Evolutionary conservation across 768 basidiomycete species (phyloP).

Genomic region (Termitomyces sp.): DNA sequence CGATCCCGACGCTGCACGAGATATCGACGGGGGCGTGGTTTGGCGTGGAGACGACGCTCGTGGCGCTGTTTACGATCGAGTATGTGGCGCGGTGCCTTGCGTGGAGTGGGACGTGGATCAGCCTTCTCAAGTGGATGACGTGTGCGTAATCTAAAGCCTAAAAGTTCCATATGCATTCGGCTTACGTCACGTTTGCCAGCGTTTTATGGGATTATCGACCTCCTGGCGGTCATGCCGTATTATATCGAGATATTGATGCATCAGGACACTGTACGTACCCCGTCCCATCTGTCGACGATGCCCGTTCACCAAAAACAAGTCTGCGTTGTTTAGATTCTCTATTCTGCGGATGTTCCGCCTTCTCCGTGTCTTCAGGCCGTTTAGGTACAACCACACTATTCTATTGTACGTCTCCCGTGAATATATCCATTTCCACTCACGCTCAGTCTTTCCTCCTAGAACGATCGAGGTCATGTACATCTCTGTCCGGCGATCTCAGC

Average conservation of each 20-base stretch:
- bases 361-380: slow-evolving; percentile 84
- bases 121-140: slow-evolving; percentile 59
- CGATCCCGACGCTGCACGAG: slow-evolving; percentile 71
- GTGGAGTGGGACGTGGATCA: slow-evolving; percentile 67
- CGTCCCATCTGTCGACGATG: background rate
- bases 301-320: slow-evolving; percentile 34
- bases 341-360: slow-evolving; percentile 89
- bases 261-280: slow-evolving; percentile 75
- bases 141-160: slow-evolving; percentile 40
- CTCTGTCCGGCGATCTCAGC: slow-evolving; percentile 78
- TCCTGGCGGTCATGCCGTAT: slow-evolving; percentile 84
- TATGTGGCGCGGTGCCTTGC: slow-evolving; percentile 70
- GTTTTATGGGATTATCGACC: slow-evolving; percentile 83
- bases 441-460: slow-evolving; percentile 28
- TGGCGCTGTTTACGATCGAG: slow-evolving; percentile 84
- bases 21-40: slow-evolving; percentile 76
- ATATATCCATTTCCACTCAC: background rate
- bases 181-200: slow-evolving; percentile 30
- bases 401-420: slow-evolving; percentile 53
- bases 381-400: slow-evolving; percentile 79
- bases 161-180: background rate
- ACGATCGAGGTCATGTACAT: slow-evolving; percentile 94
- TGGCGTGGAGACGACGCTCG: slow-evolving; percentile 81
- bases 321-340: slow-evolving; percentile 85
- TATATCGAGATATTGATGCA: slow-evolving; percentile 81